Evolutionary conservation across 202 grass and related monocot species (phyloP), one percentile per base, ranked within the genome.

Genomic region (Eragrostis tef): DNA sequence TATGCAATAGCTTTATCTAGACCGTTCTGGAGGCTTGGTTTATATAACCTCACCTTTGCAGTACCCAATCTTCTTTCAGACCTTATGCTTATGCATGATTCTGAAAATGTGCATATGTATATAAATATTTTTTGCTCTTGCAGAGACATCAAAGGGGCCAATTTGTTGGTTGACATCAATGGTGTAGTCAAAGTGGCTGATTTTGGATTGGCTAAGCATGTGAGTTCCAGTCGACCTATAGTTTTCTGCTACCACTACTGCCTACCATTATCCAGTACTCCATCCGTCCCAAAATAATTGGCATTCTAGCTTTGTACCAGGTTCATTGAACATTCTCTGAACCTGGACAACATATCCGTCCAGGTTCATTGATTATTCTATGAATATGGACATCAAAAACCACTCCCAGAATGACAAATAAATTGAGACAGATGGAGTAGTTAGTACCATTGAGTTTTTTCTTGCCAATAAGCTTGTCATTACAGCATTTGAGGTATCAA

Each of bases 121-220:
- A 41, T 89, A 70, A 77, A n/a, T n/a, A 77, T 42, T 62, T n/a
- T 11, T 62, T 77, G 13, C 78, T 85, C 66, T 81, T 94, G 79
- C 80, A 98, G 95, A 85, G 95, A 98, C 85, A 98, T 98, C 60
- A 98, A 98, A 88, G 92, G 95, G 77, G 95, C 95, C 49, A 98
- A 98, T 87, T 87, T 98, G 82, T 93, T 98, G 10, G 95, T 98
- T 82, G 88, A 94, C 77, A 87, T 87, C 51, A 94, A 98, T 83
- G 95, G 95, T 54, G 87, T 98, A 75, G 92, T 98, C 21, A 98
- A 98, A 85, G 78, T 98, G 73, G 92, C 95, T 73, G 95, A 98
- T 81, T 98, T 98, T 81, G 95, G 95, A 71, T 93, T 93, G 90
- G 95, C 95, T 80, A 98, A 98, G 73, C 92, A 94, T 90, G 94